A percentile compares a stretch with the other conserved stretches of the same genome.
Conservation (phyloP, 2,329 filamentous ascomycete genomes). For the Rhinocladiella similis region DNA sequence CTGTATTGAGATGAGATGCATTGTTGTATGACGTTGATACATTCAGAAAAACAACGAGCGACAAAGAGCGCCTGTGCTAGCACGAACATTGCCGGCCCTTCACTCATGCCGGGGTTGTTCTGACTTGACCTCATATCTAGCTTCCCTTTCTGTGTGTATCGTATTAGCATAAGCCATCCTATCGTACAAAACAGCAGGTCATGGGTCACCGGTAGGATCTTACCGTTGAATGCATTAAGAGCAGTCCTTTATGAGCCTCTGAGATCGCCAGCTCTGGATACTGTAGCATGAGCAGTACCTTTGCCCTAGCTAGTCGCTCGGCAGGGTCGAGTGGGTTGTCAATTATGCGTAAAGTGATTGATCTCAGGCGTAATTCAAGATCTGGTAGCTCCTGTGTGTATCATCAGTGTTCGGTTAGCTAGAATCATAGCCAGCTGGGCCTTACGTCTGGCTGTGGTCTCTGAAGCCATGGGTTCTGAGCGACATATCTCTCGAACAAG, state of each 20-base stretch:
- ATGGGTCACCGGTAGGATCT: not conserved
- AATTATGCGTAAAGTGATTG: not conserved
- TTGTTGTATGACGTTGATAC: not conserved
- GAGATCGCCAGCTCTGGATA: constrained; percentile 1
- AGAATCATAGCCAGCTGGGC: not conserved
- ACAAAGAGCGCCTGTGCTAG: too few relatives aligned
- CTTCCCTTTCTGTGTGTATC: too few relatives aligned
- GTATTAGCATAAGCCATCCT: too few relatives aligned
- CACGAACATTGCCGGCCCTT: too few relatives aligned
- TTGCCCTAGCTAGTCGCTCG: not conserved
- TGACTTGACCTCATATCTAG: too few relatives aligned
- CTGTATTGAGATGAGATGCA: not conserved
- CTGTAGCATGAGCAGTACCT: not conserved
- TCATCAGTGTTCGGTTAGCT: not conserved
- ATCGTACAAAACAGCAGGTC: not conserved
- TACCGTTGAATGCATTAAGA: not conserved
- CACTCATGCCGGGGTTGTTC: too few relatives aligned
- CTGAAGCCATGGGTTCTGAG: not conserved
- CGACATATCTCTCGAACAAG: not conserved
- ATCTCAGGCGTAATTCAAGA: not conserved
- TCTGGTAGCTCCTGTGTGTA: not conserved
- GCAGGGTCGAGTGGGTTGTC: not conserved
- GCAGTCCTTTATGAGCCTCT: not conserved
- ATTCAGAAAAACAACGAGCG: not conserved
- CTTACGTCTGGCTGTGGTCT: not conserved